Evolutionary conservation across 2,329 filamentous ascomycete genomes (phyloP), one percentile per base, ranked within the genome.

Genomic region (Metarhizium robertsii): DNA sequence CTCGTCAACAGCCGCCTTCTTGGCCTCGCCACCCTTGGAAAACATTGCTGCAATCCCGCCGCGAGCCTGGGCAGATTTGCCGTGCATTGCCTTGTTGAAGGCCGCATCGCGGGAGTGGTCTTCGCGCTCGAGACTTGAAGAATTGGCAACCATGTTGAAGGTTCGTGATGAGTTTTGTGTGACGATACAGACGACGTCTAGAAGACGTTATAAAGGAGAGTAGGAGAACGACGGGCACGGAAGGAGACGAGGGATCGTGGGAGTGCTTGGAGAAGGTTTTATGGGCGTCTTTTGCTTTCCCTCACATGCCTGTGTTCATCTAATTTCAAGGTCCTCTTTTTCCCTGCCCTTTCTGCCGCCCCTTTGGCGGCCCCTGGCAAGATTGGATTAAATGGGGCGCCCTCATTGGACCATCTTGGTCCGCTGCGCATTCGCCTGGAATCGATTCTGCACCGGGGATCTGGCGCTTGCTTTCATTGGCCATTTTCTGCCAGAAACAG

Each of bases 11-110:
- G 90, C 90, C 53, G 86, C 86, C 70, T 90, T 83, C 68, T 95
- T 88, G 7, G 90, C 90, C 34, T 77, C 67, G 34, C 66, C 61
- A 71, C 94, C 86, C 78, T 99, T 99, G 69, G 79, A 79, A 67
- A 95, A 78, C 85, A 96, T 92, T 65, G 92, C 89, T 64, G 83
- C 76, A 65, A 96, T 81, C 62, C 90, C 89, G 67, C 87, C 88
- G 55, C 79, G 74, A 48, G 83, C 82, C 67, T 85, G 73, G 52
- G 89, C 78, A 54, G 89, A 90, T 59, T 71, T 72, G 66, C 81
- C 90, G 73, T 96, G 92, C 78, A 96, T 79, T 62, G 84, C 89
- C 76, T 90, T 88, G 79, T 90, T 92, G 80, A 96, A 96, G 63
- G 83, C 87, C 61, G 90, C 89, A 87, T 96, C 91, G 64, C 91